These are phyloP conservation scores for Psilocybe cubensis DNA, from an alignment of 768 basidiomycete species.

Conservation along the genomic window DNA sequence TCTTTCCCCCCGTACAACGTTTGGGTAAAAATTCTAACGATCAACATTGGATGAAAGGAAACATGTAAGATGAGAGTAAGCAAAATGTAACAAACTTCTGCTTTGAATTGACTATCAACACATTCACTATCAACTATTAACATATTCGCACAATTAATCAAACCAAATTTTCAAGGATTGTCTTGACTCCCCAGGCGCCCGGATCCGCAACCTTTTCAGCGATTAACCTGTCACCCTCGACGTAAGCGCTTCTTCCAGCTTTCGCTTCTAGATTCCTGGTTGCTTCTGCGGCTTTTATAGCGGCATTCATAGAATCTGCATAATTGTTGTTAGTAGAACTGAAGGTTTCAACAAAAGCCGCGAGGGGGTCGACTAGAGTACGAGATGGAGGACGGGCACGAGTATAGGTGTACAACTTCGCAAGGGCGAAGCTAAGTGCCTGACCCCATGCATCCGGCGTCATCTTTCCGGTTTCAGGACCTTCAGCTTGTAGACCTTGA, in stretches of 20 bases:
- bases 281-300: slow-evolving; percentile 66
- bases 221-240: slow-evolving; percentile 69
- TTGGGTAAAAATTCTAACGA: too few species aligned
- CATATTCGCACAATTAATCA: not conserved
- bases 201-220: slow-evolving; percentile 76
- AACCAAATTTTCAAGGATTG: slow-evolving; percentile 61
- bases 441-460: slow-evolving; percentile 60
- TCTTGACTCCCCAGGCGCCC: slow-evolving; percentile 90
- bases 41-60: too few species aligned
- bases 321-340: slow-evolving; percentile 27
- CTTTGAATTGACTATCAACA: not conserved
- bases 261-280: slow-evolving; percentile 82
- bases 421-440: slow-evolving; percentile 61
- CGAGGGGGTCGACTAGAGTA: slow-evolving; percentile 91
- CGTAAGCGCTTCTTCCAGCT: slow-evolving; percentile 88
- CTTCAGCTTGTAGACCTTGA: slow-evolving; percentile 59
- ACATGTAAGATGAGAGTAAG: not conserved
- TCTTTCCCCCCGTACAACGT: too few species aligned
- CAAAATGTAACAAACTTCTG: not conserved
- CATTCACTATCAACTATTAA: not conserved
- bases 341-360: slow-evolving; percentile 68
- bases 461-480: slow-evolving; percentile 35
- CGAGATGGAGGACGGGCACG: slow-evolving; percentile 88
- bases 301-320: slow-evolving; percentile 54
- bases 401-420: slow-evolving; percentile 79